These are phyloP conservation scores for Musa balbisiana DNA, from an alignment of 202 grass and related monocot genomes.

Conservation along the genomic window DNA sequence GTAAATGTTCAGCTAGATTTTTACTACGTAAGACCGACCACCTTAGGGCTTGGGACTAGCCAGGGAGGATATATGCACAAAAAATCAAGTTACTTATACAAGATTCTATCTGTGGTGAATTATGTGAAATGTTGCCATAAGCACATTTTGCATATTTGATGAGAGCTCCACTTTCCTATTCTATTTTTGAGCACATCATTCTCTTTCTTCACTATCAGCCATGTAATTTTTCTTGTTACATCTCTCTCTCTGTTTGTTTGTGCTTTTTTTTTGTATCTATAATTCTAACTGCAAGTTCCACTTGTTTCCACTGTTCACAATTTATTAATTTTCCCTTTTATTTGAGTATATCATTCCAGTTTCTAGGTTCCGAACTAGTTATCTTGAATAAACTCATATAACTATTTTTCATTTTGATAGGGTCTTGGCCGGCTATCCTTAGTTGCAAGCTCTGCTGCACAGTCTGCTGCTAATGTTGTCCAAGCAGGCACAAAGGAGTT, in stretches of 20 bases:
- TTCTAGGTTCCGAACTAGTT: neutral
- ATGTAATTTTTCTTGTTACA: too few relatives aligned
- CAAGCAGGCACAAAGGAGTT: conserved; percentile 86
- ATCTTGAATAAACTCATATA: neutral
- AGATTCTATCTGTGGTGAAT: too few relatives aligned
- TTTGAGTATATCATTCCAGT: neutral
- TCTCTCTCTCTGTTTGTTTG: too few relatives aligned
- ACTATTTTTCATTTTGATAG: conserved; percentile 28
- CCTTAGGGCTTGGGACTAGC: too few relatives aligned
- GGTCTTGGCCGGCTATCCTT: conserved; percentile 89
- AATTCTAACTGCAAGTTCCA: neutral
- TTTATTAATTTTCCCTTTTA: neutral
- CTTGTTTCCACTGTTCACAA: neutral
- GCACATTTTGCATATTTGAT: neutral
- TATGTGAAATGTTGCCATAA: neutral
- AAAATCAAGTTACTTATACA: too few relatives aligned
- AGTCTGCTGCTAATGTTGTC: conserved; percentile 85
- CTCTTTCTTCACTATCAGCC: too few relatives aligned
- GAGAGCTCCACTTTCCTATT: too few relatives aligned
- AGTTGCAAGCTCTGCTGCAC: conserved; percentile 90
- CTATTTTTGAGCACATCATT: too few relatives aligned
- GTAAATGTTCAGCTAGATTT: too few relatives aligned
- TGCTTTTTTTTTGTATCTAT: too few relatives aligned
- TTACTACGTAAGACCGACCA: too few relatives aligned
- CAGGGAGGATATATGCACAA: too few relatives aligned